Evolutionary conservation across 257 asterid species (phyloP).

Genomic region (Capsicum rhomboideum): DNA sequence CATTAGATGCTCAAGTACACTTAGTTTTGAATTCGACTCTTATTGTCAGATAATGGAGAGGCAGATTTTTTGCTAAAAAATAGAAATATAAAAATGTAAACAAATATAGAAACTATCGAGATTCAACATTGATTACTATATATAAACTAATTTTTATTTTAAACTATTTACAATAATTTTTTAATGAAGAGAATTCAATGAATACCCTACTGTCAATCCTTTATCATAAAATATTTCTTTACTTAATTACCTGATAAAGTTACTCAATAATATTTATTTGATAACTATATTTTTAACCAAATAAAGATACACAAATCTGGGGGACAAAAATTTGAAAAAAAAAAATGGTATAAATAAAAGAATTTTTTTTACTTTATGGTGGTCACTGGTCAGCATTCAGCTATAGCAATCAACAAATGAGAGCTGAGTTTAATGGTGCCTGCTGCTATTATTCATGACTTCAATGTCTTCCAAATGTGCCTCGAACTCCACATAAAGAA

Average conservation of each 20-base stretch:
- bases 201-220: too few species aligned
- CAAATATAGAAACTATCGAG: too few species aligned
- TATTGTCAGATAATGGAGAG: background rate
- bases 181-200: too few species aligned
- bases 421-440: background rate
- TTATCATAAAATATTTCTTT: too few species aligned
- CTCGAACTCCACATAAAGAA: constrained; percentile 8
- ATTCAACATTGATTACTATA: too few species aligned
- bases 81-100: background rate
- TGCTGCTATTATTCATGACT: background rate
- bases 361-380: background rate
- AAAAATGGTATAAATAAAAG: background rate
- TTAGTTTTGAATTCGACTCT: too few species aligned
- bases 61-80: background rate
- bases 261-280: too few species aligned
- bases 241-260: too few species aligned
- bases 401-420: background rate
- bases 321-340: background rate
- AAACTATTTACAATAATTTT: too few species aligned
- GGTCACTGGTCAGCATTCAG: background rate
- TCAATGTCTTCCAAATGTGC: background rate
- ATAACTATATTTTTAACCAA: too few species aligned
- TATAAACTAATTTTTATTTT: too few species aligned
- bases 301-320: background rate
- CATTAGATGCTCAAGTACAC: too few species aligned